Conservation (phyloP, 2,329 filamentous ascomycete species). For the Annulohypoxylon truncatum region DNA sequence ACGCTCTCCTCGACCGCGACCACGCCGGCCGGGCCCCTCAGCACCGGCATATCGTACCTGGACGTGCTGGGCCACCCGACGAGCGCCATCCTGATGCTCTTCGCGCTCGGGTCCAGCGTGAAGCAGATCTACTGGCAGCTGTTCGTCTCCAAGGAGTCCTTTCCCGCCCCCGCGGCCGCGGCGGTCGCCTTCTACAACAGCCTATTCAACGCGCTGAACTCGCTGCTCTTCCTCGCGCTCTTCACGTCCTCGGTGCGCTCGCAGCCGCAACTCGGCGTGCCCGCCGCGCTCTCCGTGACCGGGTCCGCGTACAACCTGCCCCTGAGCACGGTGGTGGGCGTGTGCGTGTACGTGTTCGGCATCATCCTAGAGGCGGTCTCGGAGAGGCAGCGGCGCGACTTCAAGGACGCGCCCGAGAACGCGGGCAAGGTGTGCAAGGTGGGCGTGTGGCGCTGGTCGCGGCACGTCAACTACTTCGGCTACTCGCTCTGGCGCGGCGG, state of each 20-base stretch:
- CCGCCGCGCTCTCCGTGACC: slow-evolving; percentile 46
- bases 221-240: slow-evolving; percentile 63
- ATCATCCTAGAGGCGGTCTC: slow-evolving; percentile 65
- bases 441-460: slow-evolving; percentile 55
- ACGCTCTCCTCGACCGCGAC: slow-evolving; percentile 51
- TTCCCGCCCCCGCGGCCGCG: slow-evolving; percentile 57
- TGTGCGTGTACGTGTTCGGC: slow-evolving; percentile 62
- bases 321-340: slow-evolving; percentile 59
- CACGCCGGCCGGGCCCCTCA: slow-evolving; percentile 47
- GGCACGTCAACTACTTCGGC: slow-evolving; percentile 57
- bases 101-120: slow-evolving; percentile 62
- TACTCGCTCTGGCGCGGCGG: slow-evolving; percentile 50
- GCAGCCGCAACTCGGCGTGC: slow-evolving; percentile 30
- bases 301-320: slow-evolving; percentile 45
- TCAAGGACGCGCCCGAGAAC: slow-evolving; percentile 54
- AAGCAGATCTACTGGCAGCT: slow-evolving; percentile 69
- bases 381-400: slow-evolving; percentile 65
- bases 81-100: slow-evolving; percentile 62
- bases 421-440: slow-evolving; percentile 53
- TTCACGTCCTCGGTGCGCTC: slow-evolving; percentile 57
- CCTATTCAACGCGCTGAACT: slow-evolving; percentile 65
- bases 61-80: slow-evolving; percentile 57
- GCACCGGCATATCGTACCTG: slow-evolving; percentile 45
- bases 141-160: slow-evolving; percentile 60
- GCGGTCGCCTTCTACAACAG: slow-evolving; percentile 64